Conservation (phyloP, 257 asterid genomes). For the Misopates orontium region DNA sequence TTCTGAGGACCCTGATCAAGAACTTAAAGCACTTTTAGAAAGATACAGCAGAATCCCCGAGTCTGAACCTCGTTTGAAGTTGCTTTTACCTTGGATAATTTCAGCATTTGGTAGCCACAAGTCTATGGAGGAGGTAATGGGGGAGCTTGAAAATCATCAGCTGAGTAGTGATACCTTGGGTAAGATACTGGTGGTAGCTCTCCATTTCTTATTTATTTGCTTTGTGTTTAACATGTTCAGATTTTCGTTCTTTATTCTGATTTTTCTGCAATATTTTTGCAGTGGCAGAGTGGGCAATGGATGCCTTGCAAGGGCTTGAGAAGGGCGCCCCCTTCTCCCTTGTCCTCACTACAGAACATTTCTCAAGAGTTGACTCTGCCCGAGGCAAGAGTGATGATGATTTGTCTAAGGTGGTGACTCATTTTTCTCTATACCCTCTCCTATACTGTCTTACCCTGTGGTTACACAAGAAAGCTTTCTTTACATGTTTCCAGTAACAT, state of each 20-base stretch:
- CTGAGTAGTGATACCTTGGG: conserved; percentile 81
- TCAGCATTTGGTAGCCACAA: conserved; percentile 75
- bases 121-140: conserved; percentile 60
- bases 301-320: conserved; percentile 83
- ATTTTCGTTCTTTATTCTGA: conserved; percentile 11
- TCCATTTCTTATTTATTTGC: conserved; percentile 4
- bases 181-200: conserved; percentile 29
- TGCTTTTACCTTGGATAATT: conserved; percentile 80
- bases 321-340: conserved; percentile 98
- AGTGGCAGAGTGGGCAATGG: conserved; percentile 98
- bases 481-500: conserved; percentile 16
- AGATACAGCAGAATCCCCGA: conserved; percentile 69
- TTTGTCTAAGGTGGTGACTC: conserved; percentile 59
- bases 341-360: conserved; percentile 69
- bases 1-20: conserved; percentile 79
- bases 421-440: conserved; percentile 19
- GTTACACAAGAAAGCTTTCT: neutral
- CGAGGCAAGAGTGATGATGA: conserved; percentile 47
- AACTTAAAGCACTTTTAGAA: conserved; percentile 57
- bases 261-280: conserved; percentile 26
- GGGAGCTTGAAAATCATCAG: conserved; percentile 79
- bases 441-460: conserved; percentile 9
- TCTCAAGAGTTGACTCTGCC: conserved; percentile 75
- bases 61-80: conserved; percentile 76
- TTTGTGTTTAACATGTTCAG: conserved; percentile 6